A percentile compares a stretch with the other conserved stretches of the same genome.
Evolutionary conservation across 2,329 filamentous ascomycete genomes (phyloP).

Genomic region (Oidium heveae): DNA sequence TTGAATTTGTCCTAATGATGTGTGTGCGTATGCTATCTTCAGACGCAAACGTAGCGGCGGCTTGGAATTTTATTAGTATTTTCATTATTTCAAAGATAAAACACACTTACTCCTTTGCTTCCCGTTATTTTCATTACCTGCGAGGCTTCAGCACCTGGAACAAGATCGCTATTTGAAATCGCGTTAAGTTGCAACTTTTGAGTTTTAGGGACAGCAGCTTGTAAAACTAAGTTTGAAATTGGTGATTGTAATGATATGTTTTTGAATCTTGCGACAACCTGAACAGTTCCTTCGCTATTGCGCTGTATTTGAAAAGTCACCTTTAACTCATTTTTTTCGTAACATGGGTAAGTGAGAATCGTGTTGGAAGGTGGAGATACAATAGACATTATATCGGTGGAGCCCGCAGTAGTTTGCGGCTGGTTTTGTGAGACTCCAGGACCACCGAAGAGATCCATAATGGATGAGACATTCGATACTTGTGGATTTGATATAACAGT

Average conservation of each 20-base stretch:
- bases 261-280: conserved; percentile 61
- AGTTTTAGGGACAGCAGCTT: conserved; percentile 88
- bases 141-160: conserved; percentile 55
- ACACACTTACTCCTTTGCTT: conserved; percentile 62
- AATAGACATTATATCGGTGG: conserved; percentile 17
- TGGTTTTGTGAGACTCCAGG: conserved; percentile 20
- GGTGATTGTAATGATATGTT: conserved; percentile 42
- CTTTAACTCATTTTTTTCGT: conserved; percentile 63
- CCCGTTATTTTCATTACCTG: conserved; percentile 76
- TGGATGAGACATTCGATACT: conserved; percentile 36
- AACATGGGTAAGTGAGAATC: conserved; percentile 41
- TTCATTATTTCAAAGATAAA: background rate
- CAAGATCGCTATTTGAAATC: conserved; percentile 60
- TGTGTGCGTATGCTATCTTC: conserved; percentile 57
- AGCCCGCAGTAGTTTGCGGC: conserved; percentile 24
- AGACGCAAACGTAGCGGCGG: conserved; percentile 58
- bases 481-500: conserved; percentile 23
- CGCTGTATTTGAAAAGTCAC: conserved; percentile 68
- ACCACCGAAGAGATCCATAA: conserved; percentile 69
- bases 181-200: conserved; percentile 83
- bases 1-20: conserved; percentile 42
- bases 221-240: conserved; percentile 55
- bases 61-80: conserved; percentile 20
- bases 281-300: conserved; percentile 52
- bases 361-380: conserved; percentile 23